A percentile compares a stretch with the other conserved stretches of the same genome.
phyloP scores from a whole-genome alignment of 495 filamentous ascomycete species.

The Penicillium canescens region DNA sequence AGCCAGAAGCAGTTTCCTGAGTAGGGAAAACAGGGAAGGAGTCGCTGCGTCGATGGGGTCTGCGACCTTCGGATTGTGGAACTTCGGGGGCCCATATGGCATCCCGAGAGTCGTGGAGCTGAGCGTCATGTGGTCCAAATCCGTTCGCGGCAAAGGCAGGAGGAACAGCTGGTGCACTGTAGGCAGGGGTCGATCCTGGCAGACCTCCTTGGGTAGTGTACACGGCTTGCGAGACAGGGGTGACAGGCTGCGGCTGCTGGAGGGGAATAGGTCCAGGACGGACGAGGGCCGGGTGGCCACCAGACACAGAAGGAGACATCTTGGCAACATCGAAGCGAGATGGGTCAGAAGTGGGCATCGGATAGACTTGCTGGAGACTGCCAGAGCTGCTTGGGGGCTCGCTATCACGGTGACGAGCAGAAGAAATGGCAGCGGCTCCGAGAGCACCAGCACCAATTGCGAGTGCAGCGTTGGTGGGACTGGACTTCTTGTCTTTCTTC shows the following conservation, averaged over 20 bases:
- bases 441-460: slow-evolving; percentile 31
- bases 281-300: slow-evolving; percentile 45
- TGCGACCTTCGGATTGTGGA: slow-evolving; percentile 3
- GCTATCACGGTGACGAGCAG: slow-evolving; percentile 25
- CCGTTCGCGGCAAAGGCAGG: slow-evolving; percentile 29
- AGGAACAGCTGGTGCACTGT: slow-evolving; percentile 34
- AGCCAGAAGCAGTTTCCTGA: slow-evolving; percentile 22
- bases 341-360: slow-evolving; percentile 63
- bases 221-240: slow-evolving; percentile 55
- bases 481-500: slow-evolving; percentile 39
- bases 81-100: slow-evolving; percentile 8
- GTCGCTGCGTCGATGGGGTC: slow-evolving; percentile 29
- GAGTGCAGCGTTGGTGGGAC: slow-evolving; percentile 23
- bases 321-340: slow-evolving; percentile 54
- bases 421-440: slow-evolving; percentile 36
- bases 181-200: slow-evolving; percentile 31
- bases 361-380: slow-evolving; percentile 51
- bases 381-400: slow-evolving; percentile 30
- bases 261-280: slow-evolving; percentile 54
- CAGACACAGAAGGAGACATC: slow-evolving; percentile 45
- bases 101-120: slow-evolving; percentile 26
- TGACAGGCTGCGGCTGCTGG: slow-evolving; percentile 58
- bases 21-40: slow-evolving; percentile 36
- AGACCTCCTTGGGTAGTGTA: slow-evolving; percentile 45
- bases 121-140: slow-evolving; percentile 23